Evolutionary conservation across 2,329 filamentous ascomycete genomes (phyloP).

Genomic region (Leptographium wingfieldii): DNA sequence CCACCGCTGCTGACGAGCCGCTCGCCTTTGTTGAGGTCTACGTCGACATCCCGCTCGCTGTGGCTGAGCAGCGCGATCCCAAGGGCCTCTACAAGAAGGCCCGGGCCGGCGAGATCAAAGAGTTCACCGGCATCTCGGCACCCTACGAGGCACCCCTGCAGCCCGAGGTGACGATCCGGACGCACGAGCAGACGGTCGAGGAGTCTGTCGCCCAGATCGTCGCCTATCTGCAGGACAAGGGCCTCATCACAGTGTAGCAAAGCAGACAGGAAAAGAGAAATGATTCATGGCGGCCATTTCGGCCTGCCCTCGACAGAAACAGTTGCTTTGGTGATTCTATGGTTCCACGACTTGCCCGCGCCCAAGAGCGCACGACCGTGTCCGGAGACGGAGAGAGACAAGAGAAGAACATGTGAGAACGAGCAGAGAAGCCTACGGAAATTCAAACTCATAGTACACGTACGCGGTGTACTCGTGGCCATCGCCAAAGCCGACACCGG

Average conservation of each 20-base stretch:
- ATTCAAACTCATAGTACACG: slow-evolving; percentile 92
- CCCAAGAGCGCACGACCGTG: too few species aligned
- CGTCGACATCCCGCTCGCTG: slow-evolving; percentile 81
- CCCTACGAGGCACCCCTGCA: slow-evolving; percentile 85
- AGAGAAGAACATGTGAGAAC: not conserved
- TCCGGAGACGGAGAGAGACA: not conserved
- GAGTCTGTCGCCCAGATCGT: slow-evolving; percentile 81
- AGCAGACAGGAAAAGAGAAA: not conserved
- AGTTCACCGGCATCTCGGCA: slow-evolving; percentile 91
- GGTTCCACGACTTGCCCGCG: too few species aligned
- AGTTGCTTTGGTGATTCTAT: not conserved
- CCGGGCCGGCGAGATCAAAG: slow-evolving; percentile 81
- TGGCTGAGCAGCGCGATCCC: slow-evolving; percentile 88
- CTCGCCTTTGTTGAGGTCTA: slow-evolving; percentile 90
- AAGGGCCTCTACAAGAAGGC: slow-evolving; percentile 99
- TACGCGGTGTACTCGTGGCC: slow-evolving; percentile 85
- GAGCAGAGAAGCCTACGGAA: slow-evolving; percentile 29
- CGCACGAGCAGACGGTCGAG: slow-evolving; percentile 70
- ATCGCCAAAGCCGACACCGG: slow-evolving; percentile 53
- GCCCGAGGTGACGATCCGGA: slow-evolving; percentile 79
- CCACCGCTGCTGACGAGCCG: slow-evolving; percentile 43
- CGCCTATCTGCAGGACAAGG: slow-evolving; percentile 60
- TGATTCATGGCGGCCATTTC: not conserved
- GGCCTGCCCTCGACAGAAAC: not conserved
- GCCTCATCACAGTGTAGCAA: slow-evolving; percentile 29